Percentiles rank a stretch among this genome's conserved stretches.
Conservation (phyloP, 2,329 filamentous ascomycete genomes). For the Monilinia laxa region DNA sequence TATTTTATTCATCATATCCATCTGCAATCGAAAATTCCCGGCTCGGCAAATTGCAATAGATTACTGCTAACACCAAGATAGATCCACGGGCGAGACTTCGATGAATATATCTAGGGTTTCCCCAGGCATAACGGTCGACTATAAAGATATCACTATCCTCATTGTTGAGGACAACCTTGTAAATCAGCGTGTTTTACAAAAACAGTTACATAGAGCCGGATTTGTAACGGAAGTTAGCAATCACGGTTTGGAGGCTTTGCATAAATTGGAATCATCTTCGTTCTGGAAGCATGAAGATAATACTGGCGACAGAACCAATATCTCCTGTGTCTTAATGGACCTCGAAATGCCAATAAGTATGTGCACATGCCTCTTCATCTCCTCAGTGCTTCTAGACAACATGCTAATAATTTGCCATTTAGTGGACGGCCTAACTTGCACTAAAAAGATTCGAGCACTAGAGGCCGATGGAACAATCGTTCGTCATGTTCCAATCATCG, state of each 20-base stretch:
- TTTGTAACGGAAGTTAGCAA: conserved; percentile 63
- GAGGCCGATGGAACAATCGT: conserved; percentile 61
- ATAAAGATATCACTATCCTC: conserved; percentile 45
- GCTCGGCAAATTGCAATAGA: neutral
- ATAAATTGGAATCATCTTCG: conserved; percentile 54
- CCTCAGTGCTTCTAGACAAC: conserved; percentile 48
- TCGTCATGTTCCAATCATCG: conserved; percentile 72
- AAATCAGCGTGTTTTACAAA: conserved; percentile 63
- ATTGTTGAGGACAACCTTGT: conserved; percentile 69
- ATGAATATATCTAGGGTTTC: neutral
- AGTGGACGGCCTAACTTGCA: conserved; percentile 74
- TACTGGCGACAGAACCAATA: conserved; percentile 42
- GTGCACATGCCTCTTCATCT: conserved; percentile 56
- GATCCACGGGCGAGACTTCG: neutral
- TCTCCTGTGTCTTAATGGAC: conserved; percentile 74
- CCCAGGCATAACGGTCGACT: conserved; percentile 5
- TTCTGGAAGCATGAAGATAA: conserved; percentile 47
- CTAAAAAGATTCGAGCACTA: conserved; percentile 65
- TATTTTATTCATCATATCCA: neutral
- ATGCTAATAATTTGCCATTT: neutral
- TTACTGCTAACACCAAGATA: neutral
- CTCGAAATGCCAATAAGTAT: conserved; percentile 72
- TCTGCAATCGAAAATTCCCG: neutral
- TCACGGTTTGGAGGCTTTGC: conserved; percentile 62
- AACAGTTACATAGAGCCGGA: conserved; percentile 59